Evolutionary conservation across 495 filamentous ascomycete genomes (phyloP).

Genomic region (Trichodelitschia bisporula): DNA sequence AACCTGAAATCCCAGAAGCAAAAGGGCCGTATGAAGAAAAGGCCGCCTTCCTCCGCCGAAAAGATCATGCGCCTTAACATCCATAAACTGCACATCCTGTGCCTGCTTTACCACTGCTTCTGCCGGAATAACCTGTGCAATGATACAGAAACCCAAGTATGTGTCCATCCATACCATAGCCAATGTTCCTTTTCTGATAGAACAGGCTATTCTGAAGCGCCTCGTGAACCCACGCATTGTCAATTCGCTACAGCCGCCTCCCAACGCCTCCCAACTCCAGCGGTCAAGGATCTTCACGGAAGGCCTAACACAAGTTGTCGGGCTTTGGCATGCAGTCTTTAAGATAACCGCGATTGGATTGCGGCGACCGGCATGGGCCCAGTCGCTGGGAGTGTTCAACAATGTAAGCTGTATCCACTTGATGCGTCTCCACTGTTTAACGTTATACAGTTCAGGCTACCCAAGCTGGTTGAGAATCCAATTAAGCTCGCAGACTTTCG

Average conservation of each 20-base stretch:
- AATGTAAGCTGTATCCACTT: background rate
- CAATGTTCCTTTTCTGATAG: background rate
- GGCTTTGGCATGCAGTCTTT: conserved; percentile 42
- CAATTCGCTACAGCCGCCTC: conserved; percentile 4
- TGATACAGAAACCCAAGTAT: conserved; percentile 36
- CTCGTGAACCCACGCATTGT: conserved; percentile 18
- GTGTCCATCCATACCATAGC: conserved; percentile 2
- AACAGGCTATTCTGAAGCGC: conserved; percentile 25
- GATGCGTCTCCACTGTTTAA: background rate
- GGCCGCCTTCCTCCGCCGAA: conserved; percentile 29
- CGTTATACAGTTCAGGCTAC: conserved; percentile 21
- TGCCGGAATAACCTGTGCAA: conserved; percentile 79
- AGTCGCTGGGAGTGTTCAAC: no score
- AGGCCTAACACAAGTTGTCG: conserved; percentile 43
- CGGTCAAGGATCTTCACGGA: conserved; percentile 49
- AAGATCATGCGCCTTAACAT: conserved; percentile 44
- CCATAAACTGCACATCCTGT: conserved; percentile 72
- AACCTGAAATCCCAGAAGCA: conserved; percentile 10
- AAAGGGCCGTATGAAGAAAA: conserved; percentile 24
- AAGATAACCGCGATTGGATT: conserved; percentile 45
- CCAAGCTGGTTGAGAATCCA: conserved; percentile 24
- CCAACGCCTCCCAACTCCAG: conserved; percentile 36
- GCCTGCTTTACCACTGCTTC: conserved; percentile 49
- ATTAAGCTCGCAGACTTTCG: conserved; percentile 46
- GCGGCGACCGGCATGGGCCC: conserved; percentile 47